phyloP scores from a whole-genome alignment of 352 stramenopile species.

The Phytopythium aichiense region DNA sequence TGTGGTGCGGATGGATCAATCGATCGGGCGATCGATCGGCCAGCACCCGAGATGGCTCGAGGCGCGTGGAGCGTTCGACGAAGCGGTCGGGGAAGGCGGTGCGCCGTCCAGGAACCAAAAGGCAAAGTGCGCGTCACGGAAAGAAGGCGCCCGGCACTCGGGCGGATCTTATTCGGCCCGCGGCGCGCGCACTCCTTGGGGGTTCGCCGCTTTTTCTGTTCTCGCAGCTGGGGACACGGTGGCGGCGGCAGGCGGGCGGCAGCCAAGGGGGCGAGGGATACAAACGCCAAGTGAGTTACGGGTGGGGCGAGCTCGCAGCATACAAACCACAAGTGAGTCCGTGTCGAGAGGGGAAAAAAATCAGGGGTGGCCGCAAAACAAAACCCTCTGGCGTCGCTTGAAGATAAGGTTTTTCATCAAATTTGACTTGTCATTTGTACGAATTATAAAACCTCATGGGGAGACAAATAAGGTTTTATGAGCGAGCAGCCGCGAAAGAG shows the following conservation, averaged over 20 bases:
- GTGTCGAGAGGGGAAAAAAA: background rate
- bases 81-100: constrained; percentile 3
- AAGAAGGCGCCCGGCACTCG: constrained; percentile 8
- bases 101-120: constrained; percentile 7
- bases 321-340: background rate
- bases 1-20: background rate
- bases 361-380: no score
- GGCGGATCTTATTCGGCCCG: constrained; percentile 30
- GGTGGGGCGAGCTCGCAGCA: background rate
- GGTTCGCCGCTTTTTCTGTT: constrained; percentile 17
- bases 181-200: constrained; percentile 20
- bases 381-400: no score
- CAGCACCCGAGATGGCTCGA: background rate
- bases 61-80: constrained; percentile 8
- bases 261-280: background rate
- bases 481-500: background rate
- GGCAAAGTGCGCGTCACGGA: constrained; percentile 9
- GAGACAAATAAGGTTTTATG: background rate
- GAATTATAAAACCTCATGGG: background rate
- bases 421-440: no score
- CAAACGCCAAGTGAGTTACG: background rate
- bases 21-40: background rate
- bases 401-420: no score
- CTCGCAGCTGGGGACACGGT: constrained; percentile 21
- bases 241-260: background rate